These are phyloP conservation scores for Helotiales sp. DNA, from an alignment of 2,329 filamentous ascomycete species.

Conservation along the genomic window DNA sequence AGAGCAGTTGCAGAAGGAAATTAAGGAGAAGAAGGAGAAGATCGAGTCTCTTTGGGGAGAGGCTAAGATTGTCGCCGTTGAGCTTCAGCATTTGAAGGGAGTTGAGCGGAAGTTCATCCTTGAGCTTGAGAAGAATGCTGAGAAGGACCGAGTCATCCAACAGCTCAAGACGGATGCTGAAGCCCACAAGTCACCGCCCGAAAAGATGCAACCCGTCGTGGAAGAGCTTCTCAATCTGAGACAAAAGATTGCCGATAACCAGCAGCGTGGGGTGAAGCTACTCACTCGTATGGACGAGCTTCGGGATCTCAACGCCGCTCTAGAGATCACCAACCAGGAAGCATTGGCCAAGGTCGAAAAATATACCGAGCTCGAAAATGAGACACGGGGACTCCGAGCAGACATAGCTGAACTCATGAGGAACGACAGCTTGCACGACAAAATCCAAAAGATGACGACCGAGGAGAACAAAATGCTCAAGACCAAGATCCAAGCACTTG, in stretches of 20 bases:
- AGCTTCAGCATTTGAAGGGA: not conserved
- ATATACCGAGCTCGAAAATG: not conserved
- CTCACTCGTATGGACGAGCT: not conserved
- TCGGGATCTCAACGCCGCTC: not conserved
- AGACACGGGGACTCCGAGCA: not conserved
- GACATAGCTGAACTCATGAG: not conserved
- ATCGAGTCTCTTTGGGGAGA: not conserved
- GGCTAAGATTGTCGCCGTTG: not conserved
- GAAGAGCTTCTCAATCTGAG: not conserved
- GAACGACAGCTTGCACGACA: not conserved
- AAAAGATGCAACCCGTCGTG: not conserved
- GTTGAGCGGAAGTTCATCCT: conserved; percentile 1
- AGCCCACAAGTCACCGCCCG: not conserved
- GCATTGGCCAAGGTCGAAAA: not conserved
- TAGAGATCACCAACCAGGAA: not conserved
- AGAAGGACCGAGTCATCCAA: not conserved
- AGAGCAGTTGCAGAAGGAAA: not conserved
- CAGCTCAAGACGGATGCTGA: not conserved
- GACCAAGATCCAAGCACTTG: not conserved
- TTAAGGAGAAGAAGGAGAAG: not conserved
- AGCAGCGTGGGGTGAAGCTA: too few species aligned
- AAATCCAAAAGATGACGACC: not conserved
- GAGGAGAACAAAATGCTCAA: not conserved
- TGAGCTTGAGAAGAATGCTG: not conserved
- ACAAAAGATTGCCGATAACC: not conserved